Percentiles rank a stretch among this genome's conserved stretches.
Evolutionary conservation across 805 yeast species (phyloP).

Genomic region (Wilhelminamyces savonicus): DNA sequence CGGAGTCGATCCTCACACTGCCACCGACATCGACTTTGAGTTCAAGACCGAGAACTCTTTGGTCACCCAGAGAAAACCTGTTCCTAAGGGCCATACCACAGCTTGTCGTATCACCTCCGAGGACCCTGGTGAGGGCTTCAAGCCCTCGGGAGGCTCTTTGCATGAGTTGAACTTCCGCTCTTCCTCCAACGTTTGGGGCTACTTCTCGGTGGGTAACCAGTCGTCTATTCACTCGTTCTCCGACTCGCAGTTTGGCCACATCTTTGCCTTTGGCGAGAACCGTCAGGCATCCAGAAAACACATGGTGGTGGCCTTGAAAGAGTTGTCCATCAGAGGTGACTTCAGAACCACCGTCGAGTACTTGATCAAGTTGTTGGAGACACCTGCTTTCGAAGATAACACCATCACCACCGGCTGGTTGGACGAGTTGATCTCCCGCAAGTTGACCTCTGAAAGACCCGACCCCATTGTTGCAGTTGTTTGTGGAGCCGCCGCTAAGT

Average conservation of each 20-base stretch:
- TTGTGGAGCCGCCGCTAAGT: constrained; percentile 98
- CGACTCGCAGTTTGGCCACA: constrained; percentile 98
- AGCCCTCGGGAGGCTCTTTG: constrained; percentile 95
- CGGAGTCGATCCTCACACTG: constrained; percentile 93
- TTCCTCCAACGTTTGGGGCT: constrained; percentile 98
- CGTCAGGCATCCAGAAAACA: constrained; percentile 97
- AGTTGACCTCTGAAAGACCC: constrained; percentile 95
- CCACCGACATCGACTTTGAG: constrained; percentile 86
- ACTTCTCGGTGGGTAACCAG: constrained; percentile 92
- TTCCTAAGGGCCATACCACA: constrained; percentile 97
- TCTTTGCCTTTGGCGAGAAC: constrained; percentile 97
- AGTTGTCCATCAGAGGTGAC: constrained; percentile 95
- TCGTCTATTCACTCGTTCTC: constrained; percentile 97
- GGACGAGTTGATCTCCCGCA: constrained; percentile 90
- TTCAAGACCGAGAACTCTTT: constrained; percentile 68
- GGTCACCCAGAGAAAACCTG: constrained; percentile 82
- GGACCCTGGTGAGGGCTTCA: constrained; percentile 99
- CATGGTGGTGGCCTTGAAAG: constrained; percentile 98
- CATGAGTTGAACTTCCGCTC: constrained; percentile 97
- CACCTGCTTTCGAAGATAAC: constrained; percentile 93
- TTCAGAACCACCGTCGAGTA: constrained; percentile 98
- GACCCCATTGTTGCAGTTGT: constrained; percentile 85
- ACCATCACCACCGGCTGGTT: constrained; percentile 99
- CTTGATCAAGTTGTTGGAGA: constrained; percentile 87
- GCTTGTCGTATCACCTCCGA: constrained; percentile 99